Conservation (phyloP, 2,329 filamentous ascomycete genomes). For the Alternaria sp. region DNA sequence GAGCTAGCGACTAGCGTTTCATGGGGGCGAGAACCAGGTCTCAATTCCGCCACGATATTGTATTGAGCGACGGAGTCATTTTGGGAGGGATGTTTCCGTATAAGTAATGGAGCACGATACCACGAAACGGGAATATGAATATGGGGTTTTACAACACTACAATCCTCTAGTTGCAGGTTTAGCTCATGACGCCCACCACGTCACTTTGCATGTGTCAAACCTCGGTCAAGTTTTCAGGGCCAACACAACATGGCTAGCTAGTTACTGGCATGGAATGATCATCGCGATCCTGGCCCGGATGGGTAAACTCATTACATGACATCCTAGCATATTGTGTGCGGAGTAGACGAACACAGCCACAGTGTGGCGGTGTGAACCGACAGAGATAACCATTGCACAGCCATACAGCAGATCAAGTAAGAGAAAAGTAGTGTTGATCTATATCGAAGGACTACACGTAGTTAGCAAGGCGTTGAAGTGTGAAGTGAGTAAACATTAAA, state of each 20-base stretch:
- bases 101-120: background rate
- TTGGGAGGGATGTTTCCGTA: background rate
- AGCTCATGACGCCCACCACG: background rate
- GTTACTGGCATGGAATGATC: background rate
- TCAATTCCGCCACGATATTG: background rate
- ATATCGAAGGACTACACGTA: background rate
- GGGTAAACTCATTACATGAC: background rate
- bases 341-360: background rate
- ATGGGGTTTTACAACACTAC: background rate
- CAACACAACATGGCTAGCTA: background rate
- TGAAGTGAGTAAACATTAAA: conserved; percentile 23
- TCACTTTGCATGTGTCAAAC: conserved; percentile 4
- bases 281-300: background rate
- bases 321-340: background rate
- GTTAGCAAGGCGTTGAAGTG: background rate
- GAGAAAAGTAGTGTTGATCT: background rate
- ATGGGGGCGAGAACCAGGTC: background rate
- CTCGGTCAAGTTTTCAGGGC: background rate
- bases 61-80: background rate
- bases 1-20: background rate
- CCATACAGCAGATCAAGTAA: background rate
- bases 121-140: background rate
- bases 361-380: background rate
- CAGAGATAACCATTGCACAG: conserved; percentile 2
- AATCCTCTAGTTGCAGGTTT: background rate